A percentile compares a stretch with the other conserved stretches of the same genome.
phyloP scores from a whole-genome alignment of 345 rosid species.

The Melaleuca alternifolia region DNA sequence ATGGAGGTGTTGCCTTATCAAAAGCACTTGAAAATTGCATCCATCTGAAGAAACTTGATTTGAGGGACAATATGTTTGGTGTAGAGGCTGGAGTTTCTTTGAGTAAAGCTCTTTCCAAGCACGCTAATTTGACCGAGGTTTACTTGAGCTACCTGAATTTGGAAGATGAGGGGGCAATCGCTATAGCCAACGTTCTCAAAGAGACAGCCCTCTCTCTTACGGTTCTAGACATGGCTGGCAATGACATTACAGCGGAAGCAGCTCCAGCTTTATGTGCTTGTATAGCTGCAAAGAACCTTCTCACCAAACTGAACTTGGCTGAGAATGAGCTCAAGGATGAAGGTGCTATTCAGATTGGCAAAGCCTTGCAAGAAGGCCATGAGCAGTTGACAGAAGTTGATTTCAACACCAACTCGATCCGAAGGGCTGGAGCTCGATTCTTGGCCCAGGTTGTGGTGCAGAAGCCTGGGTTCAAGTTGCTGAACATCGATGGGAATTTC shows the following conservation, averaged over 20 bases:
- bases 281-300: conserved; percentile 39
- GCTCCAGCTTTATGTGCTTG: conserved; percentile 55
- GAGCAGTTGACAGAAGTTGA: conserved; percentile 46
- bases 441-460: conserved; percentile 49
- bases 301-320: conserved; percentile 65
- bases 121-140: conserved; percentile 47
- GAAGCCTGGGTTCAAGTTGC: conserved; percentile 55
- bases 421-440: conserved; percentile 63
- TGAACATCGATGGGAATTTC: conserved; percentile 61
- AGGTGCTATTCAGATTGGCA: conserved; percentile 54
- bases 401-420: conserved; percentile 39
- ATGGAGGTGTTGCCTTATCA: conserved; percentile 74
- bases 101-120: conserved; percentile 57
- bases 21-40: conserved; percentile 61
- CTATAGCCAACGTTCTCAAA: conserved; percentile 51
- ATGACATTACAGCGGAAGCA: conserved; percentile 69
- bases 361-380: conserved; percentile 56
- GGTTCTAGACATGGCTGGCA: conserved; percentile 89
- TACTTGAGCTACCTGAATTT: conserved; percentile 81
- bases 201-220: conserved; percentile 56
- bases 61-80: conserved; percentile 88
- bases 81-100: conserved; percentile 63
- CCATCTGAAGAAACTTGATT: conserved; percentile 65
- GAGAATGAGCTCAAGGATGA: conserved; percentile 91
- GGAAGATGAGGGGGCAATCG: conserved; percentile 68